Evolutionary conservation across 352 stramenopile species (phyloP), one percentile per base, ranked within the genome.

Genomic region (Pythium biforme): DNA sequence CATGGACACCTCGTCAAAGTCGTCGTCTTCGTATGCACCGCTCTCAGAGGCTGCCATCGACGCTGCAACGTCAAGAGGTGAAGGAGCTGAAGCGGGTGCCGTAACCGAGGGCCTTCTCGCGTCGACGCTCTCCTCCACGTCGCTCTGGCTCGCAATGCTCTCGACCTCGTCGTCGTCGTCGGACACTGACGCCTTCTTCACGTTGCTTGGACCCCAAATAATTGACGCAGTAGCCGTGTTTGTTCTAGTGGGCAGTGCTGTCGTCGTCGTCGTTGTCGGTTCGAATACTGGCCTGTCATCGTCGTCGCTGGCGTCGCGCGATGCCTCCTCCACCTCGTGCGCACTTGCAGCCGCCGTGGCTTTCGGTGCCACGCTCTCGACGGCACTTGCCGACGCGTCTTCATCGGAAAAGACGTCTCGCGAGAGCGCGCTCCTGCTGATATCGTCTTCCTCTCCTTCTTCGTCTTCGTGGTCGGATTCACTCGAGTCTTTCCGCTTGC

Each of bases 1-100:
- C 10, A 23, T n/a, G 1, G 77, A 80, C 22, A 78, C 75, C 19
- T 90, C 73, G 8, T 90, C 77, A 53, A 89, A 86, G 14, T 39
- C 63, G 34, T 88, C 79, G 27, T 86, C 75, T 39, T 79, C 77
- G 52, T 84, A 86, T 3, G 60, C 66, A 5, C 55, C 75, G 17
- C 73, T 87, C 52, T 86, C 79, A 9, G 71, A 83, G 17, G 41
- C 69, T 22, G 31, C 56, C 10, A 50, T 3, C 22, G 37, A 4
- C 14, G 39, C 19, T 3, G 15, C 20, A 25, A 26, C 22, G n/a
- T n/a, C n/a, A n/a, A n/a, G n/a, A n/a, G n/a, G n/a, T n/a, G n/a
- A n/a, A 8, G 14, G 12, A 34, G 17, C 50, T 20, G 19, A 2
- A n/a, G n/a, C 19, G 22, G 34, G 8, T 14, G 23, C 17, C 22